Percentiles rank a stretch among this genome's conserved stretches.
Conservation (phyloP, 23 red algal species). For the Cyanidioschyzon merolae region DNA sequence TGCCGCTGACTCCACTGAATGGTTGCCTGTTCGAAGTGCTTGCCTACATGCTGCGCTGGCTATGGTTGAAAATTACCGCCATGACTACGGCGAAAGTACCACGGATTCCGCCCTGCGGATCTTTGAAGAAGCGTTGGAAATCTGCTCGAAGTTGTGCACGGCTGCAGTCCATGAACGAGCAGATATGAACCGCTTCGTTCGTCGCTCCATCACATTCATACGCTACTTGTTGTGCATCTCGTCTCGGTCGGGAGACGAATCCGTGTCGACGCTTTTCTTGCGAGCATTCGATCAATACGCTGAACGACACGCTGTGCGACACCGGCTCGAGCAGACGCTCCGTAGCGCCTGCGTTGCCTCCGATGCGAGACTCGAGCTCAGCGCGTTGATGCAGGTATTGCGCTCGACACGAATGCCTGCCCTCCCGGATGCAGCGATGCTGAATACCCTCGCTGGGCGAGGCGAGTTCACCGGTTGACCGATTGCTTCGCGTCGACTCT, state of each 20-base stretch:
- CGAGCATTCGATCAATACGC: not conserved
- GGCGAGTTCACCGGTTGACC: too few species aligned
- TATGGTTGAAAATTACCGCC: not conserved
- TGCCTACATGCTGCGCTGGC: not conserved
- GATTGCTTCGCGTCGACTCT: too few species aligned
- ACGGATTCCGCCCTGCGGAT: not conserved
- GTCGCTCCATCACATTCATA: not conserved
- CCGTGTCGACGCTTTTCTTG: not conserved
- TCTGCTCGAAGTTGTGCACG: not conserved
- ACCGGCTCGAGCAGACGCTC: not conserved
- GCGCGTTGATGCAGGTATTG: not conserved
- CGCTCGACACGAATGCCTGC: not conserved
- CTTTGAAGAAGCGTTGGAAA: not conserved
- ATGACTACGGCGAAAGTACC: not conserved
- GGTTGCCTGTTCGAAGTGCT: not conserved
- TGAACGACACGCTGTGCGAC: not conserved
- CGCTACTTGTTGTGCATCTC: not conserved
- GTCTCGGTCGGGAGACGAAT: not conserved
- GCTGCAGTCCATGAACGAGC: not conserved
- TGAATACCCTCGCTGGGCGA: too few species aligned
- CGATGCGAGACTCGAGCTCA: not conserved
- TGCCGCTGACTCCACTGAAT: not conserved
- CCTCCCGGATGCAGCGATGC: not conserved
- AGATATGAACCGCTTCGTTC: not conserved
- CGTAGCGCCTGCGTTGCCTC: not conserved